Evolutionary conservation across 2,329 filamentous ascomycete genomes (phyloP).

Genomic region (Trichoderma sp.): DNA sequence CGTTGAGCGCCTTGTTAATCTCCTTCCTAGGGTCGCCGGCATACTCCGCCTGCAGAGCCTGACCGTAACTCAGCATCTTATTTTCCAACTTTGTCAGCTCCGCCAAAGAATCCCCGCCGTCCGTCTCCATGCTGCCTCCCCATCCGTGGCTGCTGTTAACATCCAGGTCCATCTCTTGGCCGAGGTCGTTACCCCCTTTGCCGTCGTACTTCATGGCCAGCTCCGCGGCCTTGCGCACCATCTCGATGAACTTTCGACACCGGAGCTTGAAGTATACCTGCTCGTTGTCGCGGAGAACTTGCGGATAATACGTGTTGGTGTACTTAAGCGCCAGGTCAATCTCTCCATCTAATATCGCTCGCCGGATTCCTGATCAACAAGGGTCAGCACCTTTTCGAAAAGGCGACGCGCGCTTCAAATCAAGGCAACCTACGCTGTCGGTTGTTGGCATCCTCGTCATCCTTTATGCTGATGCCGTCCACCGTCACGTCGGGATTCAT

Average conservation of each 20-base stretch:
- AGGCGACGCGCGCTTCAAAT: not conserved
- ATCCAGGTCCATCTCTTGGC: slow-evolving; percentile 59
- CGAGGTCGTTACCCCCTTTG: slow-evolving; percentile 50
- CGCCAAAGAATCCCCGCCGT: slow-evolving; percentile 45
- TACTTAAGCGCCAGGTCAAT: slow-evolving; percentile 87
- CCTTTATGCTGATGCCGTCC: slow-evolving; percentile 66
- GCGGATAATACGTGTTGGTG: slow-evolving; percentile 76
- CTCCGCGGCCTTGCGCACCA: slow-evolving; percentile 77
- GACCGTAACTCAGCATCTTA: slow-evolving; percentile 77
- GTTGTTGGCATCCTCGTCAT: slow-evolving; percentile 84
- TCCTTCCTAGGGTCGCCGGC: slow-evolving; percentile 69
- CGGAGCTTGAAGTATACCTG: slow-evolving; percentile 85
- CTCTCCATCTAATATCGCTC: slow-evolving; percentile 86
- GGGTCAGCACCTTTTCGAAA: not conserved
- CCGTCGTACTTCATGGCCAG: slow-evolving; percentile 53
- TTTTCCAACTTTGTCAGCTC: slow-evolving; percentile 57
- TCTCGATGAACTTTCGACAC: slow-evolving; percentile 92
- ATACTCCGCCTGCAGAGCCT: slow-evolving; percentile 76
- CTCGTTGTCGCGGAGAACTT: slow-evolving; percentile 76
- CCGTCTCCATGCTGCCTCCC: slow-evolving; percentile 58
- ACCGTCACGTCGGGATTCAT: slow-evolving; percentile 56
- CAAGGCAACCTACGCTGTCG: slow-evolving; percentile 68
- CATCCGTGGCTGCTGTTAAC: slow-evolving; percentile 48
- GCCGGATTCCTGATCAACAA: slow-evolving; percentile 68
- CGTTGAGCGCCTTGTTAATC: slow-evolving; percentile 71